Evolutionary conservation across 2,329 filamentous ascomycete genomes (phyloP).

Genomic region (Alternaria conjuncta): DNA sequence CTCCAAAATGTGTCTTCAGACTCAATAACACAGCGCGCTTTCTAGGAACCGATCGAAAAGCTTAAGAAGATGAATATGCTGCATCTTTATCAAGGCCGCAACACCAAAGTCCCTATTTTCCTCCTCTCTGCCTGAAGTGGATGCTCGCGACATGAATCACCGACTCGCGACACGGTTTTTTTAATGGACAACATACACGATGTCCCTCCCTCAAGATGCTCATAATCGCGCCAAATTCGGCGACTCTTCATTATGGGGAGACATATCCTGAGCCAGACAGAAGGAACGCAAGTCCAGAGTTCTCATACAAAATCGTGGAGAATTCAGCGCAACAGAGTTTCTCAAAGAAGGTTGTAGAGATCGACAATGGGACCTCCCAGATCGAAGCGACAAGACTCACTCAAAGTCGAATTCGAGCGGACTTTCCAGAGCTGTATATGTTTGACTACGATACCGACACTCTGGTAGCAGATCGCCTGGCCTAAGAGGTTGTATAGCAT

Average conservation of each 20-base stretch:
- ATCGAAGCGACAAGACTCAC: not conserved
- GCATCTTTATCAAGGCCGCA: constrained; percentile 3
- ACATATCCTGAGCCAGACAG: not conserved
- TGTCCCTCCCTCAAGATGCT: constrained; percentile 4
- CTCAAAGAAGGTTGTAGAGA: not conserved
- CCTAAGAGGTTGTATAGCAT: not conserved
- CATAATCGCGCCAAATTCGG: not conserved
- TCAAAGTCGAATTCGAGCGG: not conserved
- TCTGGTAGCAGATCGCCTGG: not conserved
- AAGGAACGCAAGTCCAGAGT: not conserved
- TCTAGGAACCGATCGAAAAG: constrained; percentile 2
- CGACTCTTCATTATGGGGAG: not conserved
- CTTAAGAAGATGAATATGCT: constrained; percentile 8
- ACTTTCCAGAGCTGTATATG: constrained; percentile 9
- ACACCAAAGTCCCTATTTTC: not conserved
- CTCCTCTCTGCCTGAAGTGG: not conserved
- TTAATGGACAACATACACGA: not conserved
- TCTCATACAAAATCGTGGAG: not conserved
- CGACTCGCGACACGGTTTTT: constrained; percentile 6
- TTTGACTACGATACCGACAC: constrained; percentile 7
- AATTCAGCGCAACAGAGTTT: not conserved
- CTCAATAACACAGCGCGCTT: not conserved
- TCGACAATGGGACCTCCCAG: not conserved
- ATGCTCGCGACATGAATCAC: not conserved
- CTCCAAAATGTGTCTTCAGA: not conserved